A percentile compares a stretch with the other conserved stretches of the same genome.
phyloP scores from a whole-genome alignment of 2,329 filamentous ascomycete species.

The Penicillium polonicum region DNA sequence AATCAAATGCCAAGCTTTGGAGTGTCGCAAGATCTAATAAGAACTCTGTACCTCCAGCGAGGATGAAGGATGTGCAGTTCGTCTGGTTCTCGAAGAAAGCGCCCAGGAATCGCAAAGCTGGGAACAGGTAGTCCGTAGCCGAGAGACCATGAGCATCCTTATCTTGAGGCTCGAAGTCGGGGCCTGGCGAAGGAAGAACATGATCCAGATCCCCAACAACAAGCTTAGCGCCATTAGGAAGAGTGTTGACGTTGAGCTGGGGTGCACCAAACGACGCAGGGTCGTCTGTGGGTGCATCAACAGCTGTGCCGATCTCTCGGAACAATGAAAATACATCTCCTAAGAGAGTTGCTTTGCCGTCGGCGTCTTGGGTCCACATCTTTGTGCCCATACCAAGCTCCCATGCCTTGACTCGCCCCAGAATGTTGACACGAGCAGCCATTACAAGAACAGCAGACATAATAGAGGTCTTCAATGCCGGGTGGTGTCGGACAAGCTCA shows the following conservation, averaged over 20 bases:
- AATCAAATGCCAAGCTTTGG: slow-evolving; percentile 73
- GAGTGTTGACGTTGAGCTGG: slow-evolving; percentile 27
- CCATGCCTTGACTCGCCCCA: slow-evolving; percentile 70
- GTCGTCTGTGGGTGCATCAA: slow-evolving; percentile 26
- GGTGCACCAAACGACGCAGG: slow-evolving; percentile 28
- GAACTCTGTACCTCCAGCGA: slow-evolving; percentile 75
- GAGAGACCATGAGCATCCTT: slow-evolving; percentile 52
- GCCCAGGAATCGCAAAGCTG: slow-evolving; percentile 72
- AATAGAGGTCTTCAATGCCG: slow-evolving; percentile 74
- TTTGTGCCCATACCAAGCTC: slow-evolving; percentile 74
- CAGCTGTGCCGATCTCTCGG: slow-evolving; percentile 35
- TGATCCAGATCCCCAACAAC: slow-evolving; percentile 31
- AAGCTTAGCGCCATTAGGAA: slow-evolving; percentile 42
- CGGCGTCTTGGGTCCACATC: slow-evolving; percentile 62
- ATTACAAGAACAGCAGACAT: slow-evolving; percentile 84
- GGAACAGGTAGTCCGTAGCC: slow-evolving; percentile 70
- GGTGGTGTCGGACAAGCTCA: slow-evolving; percentile 91
- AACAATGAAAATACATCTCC: slow-evolving; percentile 49
- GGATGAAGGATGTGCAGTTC: slow-evolving; percentile 72
- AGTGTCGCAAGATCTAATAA: slow-evolving; percentile 81
- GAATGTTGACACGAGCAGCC: slow-evolving; percentile 74
- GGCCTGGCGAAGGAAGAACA: slow-evolving; percentile 26
- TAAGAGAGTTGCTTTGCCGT: slow-evolving; percentile 60
- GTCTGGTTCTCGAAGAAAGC: slow-evolving; percentile 73
- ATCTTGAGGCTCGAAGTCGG: slow-evolving; percentile 47